Evolutionary conservation across 768 basidiomycete species (phyloP).

Genomic region (Xerocomus brunneocitrinus): DNA sequence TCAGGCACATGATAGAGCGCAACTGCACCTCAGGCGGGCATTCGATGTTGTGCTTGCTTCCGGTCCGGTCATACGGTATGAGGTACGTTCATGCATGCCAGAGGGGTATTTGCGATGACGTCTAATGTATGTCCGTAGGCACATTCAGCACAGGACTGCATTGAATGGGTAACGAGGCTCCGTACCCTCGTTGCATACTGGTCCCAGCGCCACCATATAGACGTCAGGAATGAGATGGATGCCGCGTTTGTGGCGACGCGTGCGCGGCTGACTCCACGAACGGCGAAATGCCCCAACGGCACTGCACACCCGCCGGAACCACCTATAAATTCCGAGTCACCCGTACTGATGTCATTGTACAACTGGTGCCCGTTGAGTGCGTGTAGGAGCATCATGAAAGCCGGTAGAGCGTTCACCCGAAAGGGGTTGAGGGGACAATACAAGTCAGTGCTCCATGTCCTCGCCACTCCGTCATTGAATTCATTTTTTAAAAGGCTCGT

Average conservation of each 20-base stretch:
- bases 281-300: slow-evolving; percentile 25
- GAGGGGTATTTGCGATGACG: neutral
- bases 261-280: slow-evolving; percentile 57
- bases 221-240: slow-evolving; percentile 80
- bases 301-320: slow-evolving; percentile 47
- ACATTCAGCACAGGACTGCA: slow-evolving; percentile 56
- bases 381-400: slow-evolving; percentile 70
- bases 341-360: slow-evolving; percentile 63
- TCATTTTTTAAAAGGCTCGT: slow-evolving; percentile 43
- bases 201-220: slow-evolving; percentile 68
- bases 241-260: slow-evolving; percentile 50
- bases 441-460: slow-evolving; percentile 46
- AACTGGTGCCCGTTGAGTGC: slow-evolving; percentile 85
- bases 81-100: slow-evolving; percentile 48
- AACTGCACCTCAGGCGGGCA: slow-evolving; percentile 54
- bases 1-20: slow-evolving; percentile 39
- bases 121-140: slow-evolving; percentile 39
- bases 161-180: slow-evolving; percentile 84
- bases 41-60: slow-evolving; percentile 75
- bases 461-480: neutral
- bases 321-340: slow-evolving; percentile 49
- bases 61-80: slow-evolving; percentile 69
- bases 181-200: slow-evolving; percentile 71
- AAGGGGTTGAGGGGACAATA: slow-evolving; percentile 72
- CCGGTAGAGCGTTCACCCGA: slow-evolving; percentile 70